Conservation (phyloP, 805 yeast species). For the Ascoidea asiatica region DNA sequence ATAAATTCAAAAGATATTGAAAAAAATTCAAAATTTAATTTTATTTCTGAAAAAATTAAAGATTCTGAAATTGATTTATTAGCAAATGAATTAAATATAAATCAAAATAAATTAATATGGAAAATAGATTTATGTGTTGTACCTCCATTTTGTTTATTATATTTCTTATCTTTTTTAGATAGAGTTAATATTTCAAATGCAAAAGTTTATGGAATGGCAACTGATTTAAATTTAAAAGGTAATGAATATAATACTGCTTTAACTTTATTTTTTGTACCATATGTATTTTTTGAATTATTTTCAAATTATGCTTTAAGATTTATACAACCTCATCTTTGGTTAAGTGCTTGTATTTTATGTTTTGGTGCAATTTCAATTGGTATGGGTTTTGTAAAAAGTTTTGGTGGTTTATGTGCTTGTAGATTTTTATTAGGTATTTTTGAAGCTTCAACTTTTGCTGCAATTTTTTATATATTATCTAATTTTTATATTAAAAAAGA, state of each 20-base stretch:
- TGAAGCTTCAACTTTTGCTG: constrained; percentile 66
- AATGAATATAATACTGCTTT: constrained; percentile 51
- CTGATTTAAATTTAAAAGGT: constrained; percentile 38
- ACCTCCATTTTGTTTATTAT: constrained; percentile 51
- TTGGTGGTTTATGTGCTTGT: constrained; percentile 45
- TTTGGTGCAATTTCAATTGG: constrained; percentile 55
- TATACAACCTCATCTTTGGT: constrained; percentile 53
- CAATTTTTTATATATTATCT: constrained; percentile 56
- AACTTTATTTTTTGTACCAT: constrained; percentile 62
- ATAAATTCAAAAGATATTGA: too few relatives aligned
- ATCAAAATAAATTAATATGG: constrained; percentile 40
- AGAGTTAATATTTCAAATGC: constrained; percentile 79
- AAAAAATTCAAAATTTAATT: background rate
- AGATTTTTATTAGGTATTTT: constrained; percentile 54
- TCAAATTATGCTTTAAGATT: constrained; percentile 49
- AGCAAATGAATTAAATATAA: constrained; percentile 27
- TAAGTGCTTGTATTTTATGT: constrained; percentile 40
- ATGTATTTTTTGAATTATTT: constrained; percentile 48
- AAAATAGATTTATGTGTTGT: constrained; percentile 55
- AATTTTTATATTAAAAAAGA: constrained; percentile 53
- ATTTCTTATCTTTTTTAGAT: constrained; percentile 67
- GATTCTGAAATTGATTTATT: constrained; percentile 4
- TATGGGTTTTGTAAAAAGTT: constrained; percentile 49
- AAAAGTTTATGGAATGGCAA: constrained; percentile 52
- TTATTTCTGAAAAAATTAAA: constrained; percentile 6